A percentile compares a stretch with the other conserved stretches of the same genome.
phyloP scores from a whole-genome alignment of 2,329 filamentous ascomycete genomes.

The Ophiostoma triangulosporum region DNA sequence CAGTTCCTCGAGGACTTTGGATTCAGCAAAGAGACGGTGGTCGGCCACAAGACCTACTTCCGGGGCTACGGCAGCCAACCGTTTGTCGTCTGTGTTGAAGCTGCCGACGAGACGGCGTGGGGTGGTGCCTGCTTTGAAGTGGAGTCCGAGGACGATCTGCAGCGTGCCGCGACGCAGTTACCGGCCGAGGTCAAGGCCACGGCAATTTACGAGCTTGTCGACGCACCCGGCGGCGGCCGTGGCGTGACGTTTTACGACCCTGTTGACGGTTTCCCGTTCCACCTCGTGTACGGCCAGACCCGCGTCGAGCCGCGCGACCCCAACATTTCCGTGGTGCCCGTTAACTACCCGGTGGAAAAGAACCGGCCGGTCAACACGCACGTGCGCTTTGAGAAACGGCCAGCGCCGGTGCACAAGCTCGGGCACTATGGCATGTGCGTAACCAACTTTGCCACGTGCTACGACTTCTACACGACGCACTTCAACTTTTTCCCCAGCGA shows the following conservation, averaged over 20 bases:
- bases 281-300: slow-evolving; percentile 42
- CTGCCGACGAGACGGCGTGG: slow-evolving; percentile 35
- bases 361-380: slow-evolving; percentile 34
- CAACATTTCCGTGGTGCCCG: slow-evolving; percentile 26
- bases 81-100: slow-evolving; percentile 42
- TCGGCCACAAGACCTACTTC: slow-evolving; percentile 38
- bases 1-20: slow-evolving; percentile 36
- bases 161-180: slow-evolving; percentile 32
- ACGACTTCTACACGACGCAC: slow-evolving; percentile 34
- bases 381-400: slow-evolving; percentile 35
- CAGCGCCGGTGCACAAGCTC: slow-evolving; percentile 32
- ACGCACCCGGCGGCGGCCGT: slow-evolving; percentile 41
- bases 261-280: slow-evolving; percentile 42
- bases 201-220: slow-evolving; percentile 32
- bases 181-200: slow-evolving; percentile 34
- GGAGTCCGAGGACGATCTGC: slow-evolving; percentile 40
- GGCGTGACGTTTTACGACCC: slow-evolving; percentile 38
- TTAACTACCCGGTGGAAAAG: slow-evolving; percentile 37
- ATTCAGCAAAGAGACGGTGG: slow-evolving; percentile 26
- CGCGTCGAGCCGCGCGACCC: slow-evolving; percentile 26
- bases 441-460: slow-evolving; percentile 33
- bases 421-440: slow-evolving; percentile 42
- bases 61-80: slow-evolving; percentile 48
- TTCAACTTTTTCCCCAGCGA: slow-evolving; percentile 41
- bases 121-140: slow-evolving; percentile 45